phyloP scores from a whole-genome alignment of 73 alveolate species.

The Paramecium octaurelia region DNA sequence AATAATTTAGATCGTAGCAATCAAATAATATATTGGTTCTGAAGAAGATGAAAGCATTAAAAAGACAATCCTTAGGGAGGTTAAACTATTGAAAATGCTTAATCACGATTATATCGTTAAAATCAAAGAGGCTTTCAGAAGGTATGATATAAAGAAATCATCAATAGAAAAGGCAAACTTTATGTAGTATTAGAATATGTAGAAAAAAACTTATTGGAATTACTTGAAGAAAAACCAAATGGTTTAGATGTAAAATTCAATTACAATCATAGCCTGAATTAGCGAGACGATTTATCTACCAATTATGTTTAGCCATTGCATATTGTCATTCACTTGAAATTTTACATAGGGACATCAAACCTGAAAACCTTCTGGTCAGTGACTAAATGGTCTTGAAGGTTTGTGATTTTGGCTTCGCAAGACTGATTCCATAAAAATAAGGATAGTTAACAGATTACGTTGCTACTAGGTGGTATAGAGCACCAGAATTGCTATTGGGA shows the following conservation, averaged over 20 bases:
- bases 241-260: slow-evolving; percentile 66
- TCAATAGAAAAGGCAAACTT: slow-evolving; percentile 72
- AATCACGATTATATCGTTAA: slow-evolving; percentile 90
- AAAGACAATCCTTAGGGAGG: slow-evolving; percentile 92
- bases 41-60: slow-evolving; percentile 93
- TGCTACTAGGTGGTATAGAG: slow-evolving; percentile 71
- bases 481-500: slow-evolving; percentile 74
- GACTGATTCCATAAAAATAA: slow-evolving; percentile 73
- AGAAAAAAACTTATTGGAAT: slow-evolving; percentile 73
- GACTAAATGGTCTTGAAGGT: slow-evolving; percentile 51
- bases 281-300: slow-evolving; percentile 69
- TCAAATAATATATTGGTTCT: slow-evolving; percentile 91
- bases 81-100: slow-evolving; percentile 83
- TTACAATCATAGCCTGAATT: slow-evolving; percentile 66
- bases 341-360: slow-evolving; percentile 88
- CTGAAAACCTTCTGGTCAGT: slow-evolving; percentile 73
- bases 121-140: slow-evolving; percentile 90
- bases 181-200: slow-evolving; percentile 76
- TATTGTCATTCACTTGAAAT: slow-evolving; percentile 75
- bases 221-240: slow-evolving; percentile 72
- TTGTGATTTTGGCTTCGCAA: slow-evolving; percentile 62
- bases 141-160: slow-evolving; percentile 46
- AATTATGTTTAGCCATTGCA: slow-evolving; percentile 68
- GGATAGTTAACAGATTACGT: slow-evolving; percentile 80
- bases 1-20: slow-evolving; percentile 79